Conservation (phyloP, 208 protist species). For the Hexamita inflata region DNA sequence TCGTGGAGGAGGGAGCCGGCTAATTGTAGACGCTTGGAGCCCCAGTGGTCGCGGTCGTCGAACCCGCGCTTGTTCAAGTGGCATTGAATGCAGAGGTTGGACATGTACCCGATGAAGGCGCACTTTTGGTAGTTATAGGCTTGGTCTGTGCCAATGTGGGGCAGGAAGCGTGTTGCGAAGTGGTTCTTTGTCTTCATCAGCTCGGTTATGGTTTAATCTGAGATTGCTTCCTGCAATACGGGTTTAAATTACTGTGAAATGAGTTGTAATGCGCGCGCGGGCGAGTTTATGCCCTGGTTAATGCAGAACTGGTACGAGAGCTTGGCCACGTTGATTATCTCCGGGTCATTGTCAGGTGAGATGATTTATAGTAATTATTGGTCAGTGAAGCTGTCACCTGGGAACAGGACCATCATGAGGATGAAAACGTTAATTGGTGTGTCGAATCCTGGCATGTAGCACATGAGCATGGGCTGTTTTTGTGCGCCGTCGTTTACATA, state of each 20-base stretch:
- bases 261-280: neutral
- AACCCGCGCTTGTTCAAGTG: neutral
- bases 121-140: slow-evolving; percentile 14
- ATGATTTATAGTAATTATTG: neutral
- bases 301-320: too few relatives aligned
- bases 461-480: neutral
- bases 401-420: neutral
- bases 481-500: neutral
- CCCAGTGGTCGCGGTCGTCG: slow-evolving; percentile 32
- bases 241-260: too few relatives aligned
- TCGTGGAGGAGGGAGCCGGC: slow-evolving; percentile 28
- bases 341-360: neutral
- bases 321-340: neutral
- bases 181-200: neutral
- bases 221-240: too few relatives aligned
- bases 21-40: slow-evolving; percentile 33
- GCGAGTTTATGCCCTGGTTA: too few relatives aligned
- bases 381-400: neutral
- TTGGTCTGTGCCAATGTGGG: slow-evolving; percentile 35
- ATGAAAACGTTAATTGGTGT: neutral
- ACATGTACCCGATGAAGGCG: slow-evolving; percentile 31
- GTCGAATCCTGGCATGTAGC: neutral
- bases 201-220: too few relatives aligned
- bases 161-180: slow-evolving; percentile 29
- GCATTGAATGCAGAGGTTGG: slow-evolving; percentile 20